phyloP scores from a whole-genome alignment of 805 yeast species.

The Saturnispora silvae region DNA sequence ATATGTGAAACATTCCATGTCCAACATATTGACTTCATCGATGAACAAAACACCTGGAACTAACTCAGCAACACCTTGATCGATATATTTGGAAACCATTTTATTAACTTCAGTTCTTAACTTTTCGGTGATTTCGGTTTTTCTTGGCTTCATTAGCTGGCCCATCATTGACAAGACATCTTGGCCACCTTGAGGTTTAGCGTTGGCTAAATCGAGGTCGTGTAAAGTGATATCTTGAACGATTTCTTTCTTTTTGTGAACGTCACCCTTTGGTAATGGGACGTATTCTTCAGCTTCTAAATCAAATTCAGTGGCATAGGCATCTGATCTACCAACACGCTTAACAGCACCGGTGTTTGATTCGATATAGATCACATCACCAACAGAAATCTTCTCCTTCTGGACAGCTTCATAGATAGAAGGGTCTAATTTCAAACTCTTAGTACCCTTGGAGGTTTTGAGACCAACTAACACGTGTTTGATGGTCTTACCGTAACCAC shows the following conservation, averaged over 20 bases:
- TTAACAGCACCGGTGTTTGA: slow-evolving; percentile 91
- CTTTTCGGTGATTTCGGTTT: slow-evolving; percentile 93
- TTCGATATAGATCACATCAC: slow-evolving; percentile 93
- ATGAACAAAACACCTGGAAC: slow-evolving; percentile 96
- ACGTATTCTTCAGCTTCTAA: slow-evolving; percentile 97
- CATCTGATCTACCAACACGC: slow-evolving; percentile 89
- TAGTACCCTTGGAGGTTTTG: slow-evolving; percentile 94
- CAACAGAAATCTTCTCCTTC: slow-evolving; percentile 91
- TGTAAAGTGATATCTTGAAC: slow-evolving; percentile 97
- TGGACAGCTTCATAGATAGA: slow-evolving; percentile 93
- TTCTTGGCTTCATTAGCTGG: slow-evolving; percentile 87
- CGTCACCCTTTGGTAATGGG: slow-evolving; percentile 97
- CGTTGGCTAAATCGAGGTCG: slow-evolving; percentile 95
- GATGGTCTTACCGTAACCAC: slow-evolving; percentile 59
- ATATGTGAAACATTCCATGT: slow-evolving; percentile 92
- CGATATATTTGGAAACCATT: slow-evolving; percentile 96
- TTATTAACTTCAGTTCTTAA: slow-evolving; percentile 94
- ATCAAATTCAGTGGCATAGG: slow-evolving; percentile 95
- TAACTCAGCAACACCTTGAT: slow-evolving; percentile 97
- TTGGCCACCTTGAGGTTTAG: slow-evolving; percentile 94
- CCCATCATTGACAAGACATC: slow-evolving; percentile 98
- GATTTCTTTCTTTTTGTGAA: slow-evolving; percentile 89
- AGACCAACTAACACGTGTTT: slow-evolving; percentile 89
- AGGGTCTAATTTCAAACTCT: slow-evolving; percentile 97
- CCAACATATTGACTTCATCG: slow-evolving; percentile 98